These are phyloP conservation scores for Lachancea dasiensis DNA, from an alignment of 805 yeast genomes.

Conservation along the genomic window DNA sequence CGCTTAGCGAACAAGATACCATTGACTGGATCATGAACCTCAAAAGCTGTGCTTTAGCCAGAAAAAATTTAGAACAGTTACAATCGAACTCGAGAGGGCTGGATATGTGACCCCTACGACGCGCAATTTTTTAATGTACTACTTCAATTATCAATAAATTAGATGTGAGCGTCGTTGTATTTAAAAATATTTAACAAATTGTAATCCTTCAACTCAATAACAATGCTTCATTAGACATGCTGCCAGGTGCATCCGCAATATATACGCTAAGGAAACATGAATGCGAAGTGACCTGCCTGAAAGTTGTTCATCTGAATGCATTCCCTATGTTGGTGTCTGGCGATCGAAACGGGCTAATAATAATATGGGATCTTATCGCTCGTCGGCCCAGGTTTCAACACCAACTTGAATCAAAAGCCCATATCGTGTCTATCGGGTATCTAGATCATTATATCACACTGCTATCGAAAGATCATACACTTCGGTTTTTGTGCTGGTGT, in stretches of 20 bases:
- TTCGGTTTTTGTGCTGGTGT: conserved; percentile 15
- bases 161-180: conserved; percentile 1
- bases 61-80: conserved; percentile 11
- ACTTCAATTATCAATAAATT: too few relatives aligned
- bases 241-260: neutral
- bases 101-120: too few relatives aligned
- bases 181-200: too few relatives aligned
- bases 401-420: conserved; percentile 11
- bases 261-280: conserved; percentile 21
- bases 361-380: conserved; percentile 27
- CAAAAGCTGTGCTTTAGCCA: conserved; percentile 18
- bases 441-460: conserved; percentile 14
- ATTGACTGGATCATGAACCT: conserved; percentile 23
- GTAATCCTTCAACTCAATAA: neutral
- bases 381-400: conserved; percentile 20
- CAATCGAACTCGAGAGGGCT: neutral
- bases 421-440: conserved; percentile 18
- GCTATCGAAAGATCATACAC: conserved; percentile 23
- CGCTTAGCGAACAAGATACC: conserved; percentile 18
- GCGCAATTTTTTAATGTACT: too few relatives aligned
- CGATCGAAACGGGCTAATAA: conserved; percentile 23
- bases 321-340: conserved; percentile 22
- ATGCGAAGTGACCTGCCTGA: conserved; percentile 15
- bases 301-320: conserved; percentile 5
- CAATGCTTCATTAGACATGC: too few relatives aligned